Conservation (phyloP, 1,139 yeast genomes). For the Hyphopichia buzzinii region DNA sequence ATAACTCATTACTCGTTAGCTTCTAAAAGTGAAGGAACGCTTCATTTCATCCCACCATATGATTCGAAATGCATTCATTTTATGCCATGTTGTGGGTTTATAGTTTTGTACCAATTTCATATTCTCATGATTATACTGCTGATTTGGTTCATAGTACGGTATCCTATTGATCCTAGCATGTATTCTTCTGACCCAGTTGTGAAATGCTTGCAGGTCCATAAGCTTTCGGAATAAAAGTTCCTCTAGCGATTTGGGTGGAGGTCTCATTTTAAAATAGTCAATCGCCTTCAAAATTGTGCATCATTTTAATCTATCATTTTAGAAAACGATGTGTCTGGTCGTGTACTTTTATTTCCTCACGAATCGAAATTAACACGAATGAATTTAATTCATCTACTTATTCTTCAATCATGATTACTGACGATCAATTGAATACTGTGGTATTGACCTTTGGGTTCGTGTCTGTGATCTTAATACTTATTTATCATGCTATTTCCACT, state of each 20-base stretch:
- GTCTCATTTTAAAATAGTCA: background rate
- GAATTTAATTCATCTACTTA: too few species aligned
- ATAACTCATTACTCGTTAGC: too few species aligned
- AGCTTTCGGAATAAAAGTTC: slow-evolving; percentile 48
- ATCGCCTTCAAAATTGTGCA: too few species aligned
- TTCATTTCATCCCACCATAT: slow-evolving; percentile 66
- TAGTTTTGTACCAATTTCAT: slow-evolving; percentile 22
- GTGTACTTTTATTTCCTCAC: too few species aligned
- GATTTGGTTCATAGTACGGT: slow-evolving; percentile 24
- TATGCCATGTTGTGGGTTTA: slow-evolving; percentile 54
- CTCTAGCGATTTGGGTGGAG: slow-evolving; percentile 42
- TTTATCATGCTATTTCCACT: slow-evolving; percentile 61
- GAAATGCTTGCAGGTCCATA: slow-evolving; percentile 62
- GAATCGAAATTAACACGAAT: too few species aligned
- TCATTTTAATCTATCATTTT: too few species aligned
- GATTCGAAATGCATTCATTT: slow-evolving; percentile 58
- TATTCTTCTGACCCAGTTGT: slow-evolving; percentile 62
- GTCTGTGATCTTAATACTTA: slow-evolving; percentile 66
- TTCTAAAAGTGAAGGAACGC: slow-evolving; percentile 30
- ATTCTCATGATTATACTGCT: slow-evolving; percentile 11
- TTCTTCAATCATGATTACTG: slow-evolving; percentile 66
- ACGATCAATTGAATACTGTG: slow-evolving; percentile 69
- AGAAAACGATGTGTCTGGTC: too few species aligned
- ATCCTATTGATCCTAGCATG: slow-evolving; percentile 69
- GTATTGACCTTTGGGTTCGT: slow-evolving; percentile 76